Percentiles rank a stretch among this genome's conserved stretches.
phyloP scores from a whole-genome alignment of 441 rosid genomes.

The Bocquillonia castaneifolia region DNA sequence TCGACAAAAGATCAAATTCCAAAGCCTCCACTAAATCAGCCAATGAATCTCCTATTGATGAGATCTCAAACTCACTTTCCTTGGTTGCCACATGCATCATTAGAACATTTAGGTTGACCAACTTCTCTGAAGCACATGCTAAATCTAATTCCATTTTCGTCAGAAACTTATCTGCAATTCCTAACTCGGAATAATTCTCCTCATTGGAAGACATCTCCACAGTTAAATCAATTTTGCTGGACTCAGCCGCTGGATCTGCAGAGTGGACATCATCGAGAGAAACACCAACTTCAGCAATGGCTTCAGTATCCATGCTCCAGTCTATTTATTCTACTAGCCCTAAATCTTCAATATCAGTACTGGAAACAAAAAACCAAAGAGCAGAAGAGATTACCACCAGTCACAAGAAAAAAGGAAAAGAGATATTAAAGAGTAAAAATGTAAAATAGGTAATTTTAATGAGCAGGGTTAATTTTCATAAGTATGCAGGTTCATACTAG shows the following conservation, averaged over 20 bases:
- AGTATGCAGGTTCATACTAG: background rate
- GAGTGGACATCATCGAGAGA: conserved; percentile 51
- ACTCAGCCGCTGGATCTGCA: conserved; percentile 44
- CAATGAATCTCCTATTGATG: conserved; percentile 27
- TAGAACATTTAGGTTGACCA: conserved; percentile 62
- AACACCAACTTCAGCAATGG: conserved; percentile 28
- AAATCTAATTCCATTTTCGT: conserved; percentile 63
- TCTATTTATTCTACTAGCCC: conserved; percentile 3
- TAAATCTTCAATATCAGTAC: conserved; percentile 24
- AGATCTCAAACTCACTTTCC: conserved; percentile 67
- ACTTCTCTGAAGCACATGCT: conserved; percentile 72
- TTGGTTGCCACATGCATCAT: conserved; percentile 66
- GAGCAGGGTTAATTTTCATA: background rate
- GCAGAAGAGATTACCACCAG: background rate
- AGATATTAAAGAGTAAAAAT: background rate
- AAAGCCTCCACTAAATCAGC: conserved; percentile 45
- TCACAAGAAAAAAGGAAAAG: background rate
- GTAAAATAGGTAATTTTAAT: background rate
- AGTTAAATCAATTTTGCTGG: conserved; percentile 42
- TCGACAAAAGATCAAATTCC: conserved; percentile 67
- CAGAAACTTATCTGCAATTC: conserved; percentile 41
- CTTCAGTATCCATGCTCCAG: conserved; percentile 44
- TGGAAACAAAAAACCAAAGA: conserved; percentile 8
- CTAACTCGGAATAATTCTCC: conserved; percentile 38
- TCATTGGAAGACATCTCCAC: conserved; percentile 42